phyloP scores from a whole-genome alignment of 768 basidiomycete species.

The Crucibulum laeve region DNA sequence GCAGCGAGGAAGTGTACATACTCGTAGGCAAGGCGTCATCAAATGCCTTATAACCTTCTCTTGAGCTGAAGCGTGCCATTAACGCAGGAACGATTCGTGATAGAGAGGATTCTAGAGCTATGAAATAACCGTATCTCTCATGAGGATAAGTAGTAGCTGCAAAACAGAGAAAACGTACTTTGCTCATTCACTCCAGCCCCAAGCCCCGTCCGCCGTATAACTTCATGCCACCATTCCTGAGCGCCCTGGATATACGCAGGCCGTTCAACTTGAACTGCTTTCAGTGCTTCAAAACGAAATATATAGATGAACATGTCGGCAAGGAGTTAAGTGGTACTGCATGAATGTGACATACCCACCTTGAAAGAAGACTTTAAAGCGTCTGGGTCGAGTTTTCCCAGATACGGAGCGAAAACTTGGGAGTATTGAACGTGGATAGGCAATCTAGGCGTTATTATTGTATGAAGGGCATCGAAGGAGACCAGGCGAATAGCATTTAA shows the following conservation, averaged over 20 bases:
- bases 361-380: constrained; percentile 57
- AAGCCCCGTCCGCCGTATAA: constrained; percentile 68
- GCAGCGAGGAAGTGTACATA: constrained; percentile 6
- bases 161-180: constrained; percentile 28
- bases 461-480: constrained; percentile 77
- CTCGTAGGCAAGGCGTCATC: constrained; percentile 27
- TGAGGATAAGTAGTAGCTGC: not conserved
- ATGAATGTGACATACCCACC: constrained; percentile 30
- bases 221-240: constrained; percentile 72
- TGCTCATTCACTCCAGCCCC: constrained; percentile 65
- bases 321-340: constrained; percentile 2
- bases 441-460: constrained; percentile 63
- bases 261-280: constrained; percentile 46
- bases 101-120: constrained; percentile 53
- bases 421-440: constrained; percentile 68
- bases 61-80: constrained; percentile 66
- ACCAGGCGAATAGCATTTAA: constrained; percentile 47
- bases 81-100: constrained; percentile 54
- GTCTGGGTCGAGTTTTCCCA: constrained; percentile 55
- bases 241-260: constrained; percentile 57
- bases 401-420: constrained; percentile 59
- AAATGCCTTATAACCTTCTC: constrained; percentile 55
- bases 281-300: constrained; percentile 28
- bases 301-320: not conserved
- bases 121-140: not conserved